phyloP scores from a whole-genome alignment of 2,329 filamentous ascomycete species.

The Fusarium beomiforme region DNA sequence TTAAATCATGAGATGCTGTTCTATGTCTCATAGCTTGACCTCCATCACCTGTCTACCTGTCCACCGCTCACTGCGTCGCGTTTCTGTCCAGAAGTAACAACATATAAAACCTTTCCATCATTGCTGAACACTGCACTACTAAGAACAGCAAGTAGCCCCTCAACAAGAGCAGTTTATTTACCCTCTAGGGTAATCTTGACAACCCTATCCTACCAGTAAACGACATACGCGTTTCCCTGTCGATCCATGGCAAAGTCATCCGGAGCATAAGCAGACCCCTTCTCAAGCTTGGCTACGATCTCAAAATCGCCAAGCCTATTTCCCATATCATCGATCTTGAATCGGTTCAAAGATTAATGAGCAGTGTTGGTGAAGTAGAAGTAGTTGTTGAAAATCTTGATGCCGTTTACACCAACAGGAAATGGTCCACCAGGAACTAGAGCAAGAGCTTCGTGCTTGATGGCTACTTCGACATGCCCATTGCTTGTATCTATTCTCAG shows the following conservation, averaged over 20 bases:
- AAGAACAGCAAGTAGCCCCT: not conserved
- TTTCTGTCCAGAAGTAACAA: not conserved
- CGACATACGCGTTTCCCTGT: not conserved
- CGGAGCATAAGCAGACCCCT: not conserved
- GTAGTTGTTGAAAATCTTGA: not conserved
- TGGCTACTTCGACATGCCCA: not conserved
- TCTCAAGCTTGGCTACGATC: not conserved
- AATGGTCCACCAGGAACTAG: not conserved
- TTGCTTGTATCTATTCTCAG: not conserved
- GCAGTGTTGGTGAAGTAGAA: slow-evolving; percentile 6
- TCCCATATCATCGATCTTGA: not conserved
- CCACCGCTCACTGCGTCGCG: not conserved
- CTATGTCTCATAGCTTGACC: not conserved
- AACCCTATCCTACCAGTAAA: not conserved
- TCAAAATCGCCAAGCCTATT: not conserved
- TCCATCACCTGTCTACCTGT: slow-evolving; percentile 6
- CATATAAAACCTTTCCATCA: not conserved
- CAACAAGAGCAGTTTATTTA: not conserved
- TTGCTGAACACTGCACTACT: not conserved
- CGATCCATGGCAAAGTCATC: slow-evolving; percentile 1
- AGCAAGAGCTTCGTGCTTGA: not conserved
- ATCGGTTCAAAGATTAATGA: not conserved
- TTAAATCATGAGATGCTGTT: too few species aligned
- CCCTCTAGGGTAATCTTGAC: not conserved
- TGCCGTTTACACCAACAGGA: not conserved